Evolutionary conservation across 768 basidiomycete species (phyloP).

Genomic region (Clavulina sp.): DNA sequence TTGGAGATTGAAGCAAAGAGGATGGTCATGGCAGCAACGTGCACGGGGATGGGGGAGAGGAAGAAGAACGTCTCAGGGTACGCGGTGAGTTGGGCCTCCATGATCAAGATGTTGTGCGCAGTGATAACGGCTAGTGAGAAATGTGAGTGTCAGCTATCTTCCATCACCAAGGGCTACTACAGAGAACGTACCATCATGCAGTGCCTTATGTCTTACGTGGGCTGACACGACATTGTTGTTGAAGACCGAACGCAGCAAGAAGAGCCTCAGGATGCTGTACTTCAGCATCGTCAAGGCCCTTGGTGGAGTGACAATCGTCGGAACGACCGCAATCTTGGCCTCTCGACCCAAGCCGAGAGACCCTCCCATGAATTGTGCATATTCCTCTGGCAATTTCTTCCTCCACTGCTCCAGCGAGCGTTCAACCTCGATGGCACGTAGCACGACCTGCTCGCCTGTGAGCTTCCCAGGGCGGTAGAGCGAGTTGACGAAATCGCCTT

Average conservation of each 20-base stretch:
- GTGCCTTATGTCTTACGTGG: constrained; percentile 44
- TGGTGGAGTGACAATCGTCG: constrained; percentile 53
- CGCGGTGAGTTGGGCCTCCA: constrained; percentile 66
- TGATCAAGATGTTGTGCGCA: constrained; percentile 71
- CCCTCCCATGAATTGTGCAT: constrained; percentile 57
- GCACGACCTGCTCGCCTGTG: constrained; percentile 50
- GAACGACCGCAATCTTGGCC: constrained; percentile 42
- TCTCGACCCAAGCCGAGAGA: constrained; percentile 57
- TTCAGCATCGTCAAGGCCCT: constrained; percentile 71
- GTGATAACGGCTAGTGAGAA: constrained; percentile 43
- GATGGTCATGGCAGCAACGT: constrained; percentile 84
- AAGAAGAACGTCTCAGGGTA: constrained; percentile 81
- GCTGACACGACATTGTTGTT: constrained; percentile 57
- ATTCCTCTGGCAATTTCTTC: constrained; percentile 43
- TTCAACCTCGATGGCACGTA: constrained; percentile 34
- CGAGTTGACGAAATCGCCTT: constrained; percentile 78
- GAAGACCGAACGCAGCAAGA: constrained; percentile 62
- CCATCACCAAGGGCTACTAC: neutral
- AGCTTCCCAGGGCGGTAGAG: constrained; percentile 56
- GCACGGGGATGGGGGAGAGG: constrained; percentile 72
- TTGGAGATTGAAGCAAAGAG: constrained; percentile 73
- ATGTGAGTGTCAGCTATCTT: neutral
- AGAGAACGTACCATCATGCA: constrained; percentile 48
- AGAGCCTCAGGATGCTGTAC: constrained; percentile 61
- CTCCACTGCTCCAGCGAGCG: constrained; percentile 49